These are phyloP conservation scores for Hypoxylon lienhwacheense DNA, from an alignment of 495 filamentous ascomycete genomes.

Conservation along the genomic window DNA sequence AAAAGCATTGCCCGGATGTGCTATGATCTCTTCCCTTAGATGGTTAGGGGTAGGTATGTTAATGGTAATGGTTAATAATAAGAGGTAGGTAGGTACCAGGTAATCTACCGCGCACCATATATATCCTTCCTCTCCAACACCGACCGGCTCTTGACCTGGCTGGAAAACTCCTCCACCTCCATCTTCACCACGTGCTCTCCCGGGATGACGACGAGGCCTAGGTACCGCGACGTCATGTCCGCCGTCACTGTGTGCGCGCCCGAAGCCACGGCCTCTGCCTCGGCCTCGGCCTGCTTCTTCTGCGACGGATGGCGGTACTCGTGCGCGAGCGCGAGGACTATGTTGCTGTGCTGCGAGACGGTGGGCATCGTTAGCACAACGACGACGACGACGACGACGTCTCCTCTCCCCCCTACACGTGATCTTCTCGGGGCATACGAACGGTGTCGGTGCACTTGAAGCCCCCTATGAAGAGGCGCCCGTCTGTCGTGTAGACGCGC, in stretches of 20 bases:
- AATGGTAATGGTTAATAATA: background rate
- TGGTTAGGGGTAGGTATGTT: background rate
- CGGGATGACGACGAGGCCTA: constrained; percentile 89
- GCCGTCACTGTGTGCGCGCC: constrained; percentile 52
- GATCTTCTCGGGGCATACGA: constrained; percentile 36
- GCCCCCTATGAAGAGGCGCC: constrained; percentile 82
- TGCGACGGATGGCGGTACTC: constrained; percentile 79
- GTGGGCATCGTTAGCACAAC: background rate
- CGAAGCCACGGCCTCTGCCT: constrained; percentile 39
- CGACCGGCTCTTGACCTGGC: constrained; percentile 44
- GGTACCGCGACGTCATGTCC: constrained; percentile 79
- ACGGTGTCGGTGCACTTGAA: constrained; percentile 97
- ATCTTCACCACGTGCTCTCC: constrained; percentile 84
- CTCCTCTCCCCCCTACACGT: too few relatives aligned
- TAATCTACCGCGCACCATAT: constrained; percentile 11
- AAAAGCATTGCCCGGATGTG: too few relatives aligned
- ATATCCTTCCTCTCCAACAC: constrained; percentile 27
- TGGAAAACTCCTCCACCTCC: constrained; percentile 75
- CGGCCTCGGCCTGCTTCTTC: constrained; percentile 52
- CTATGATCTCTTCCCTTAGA: too few relatives aligned
- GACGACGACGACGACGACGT: too few relatives aligned
- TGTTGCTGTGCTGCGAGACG: constrained; percentile 57
- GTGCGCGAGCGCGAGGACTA: constrained; percentile 80
- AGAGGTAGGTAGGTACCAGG: background rate
- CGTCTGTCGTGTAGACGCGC: constrained; percentile 79